These are phyloP conservation scores for Skeletonema potamos DNA, from an alignment of 108 stramenopile genomes.

Conservation along the genomic window DNA sequence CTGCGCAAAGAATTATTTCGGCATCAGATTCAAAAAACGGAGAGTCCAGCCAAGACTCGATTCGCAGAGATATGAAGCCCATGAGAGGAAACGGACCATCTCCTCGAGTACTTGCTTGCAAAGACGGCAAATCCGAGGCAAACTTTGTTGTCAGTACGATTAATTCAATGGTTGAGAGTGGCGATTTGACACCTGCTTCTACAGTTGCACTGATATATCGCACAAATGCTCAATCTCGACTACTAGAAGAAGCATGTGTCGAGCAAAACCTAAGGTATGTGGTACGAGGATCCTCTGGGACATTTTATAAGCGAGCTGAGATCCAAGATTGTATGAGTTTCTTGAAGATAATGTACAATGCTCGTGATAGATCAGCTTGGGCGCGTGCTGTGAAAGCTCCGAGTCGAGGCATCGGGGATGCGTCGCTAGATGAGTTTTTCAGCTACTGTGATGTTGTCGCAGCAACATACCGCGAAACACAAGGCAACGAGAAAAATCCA, in stretches of 20 bases:
- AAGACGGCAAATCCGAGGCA: conserved; percentile 72
- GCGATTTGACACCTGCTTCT: conserved; percentile 35
- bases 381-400: conserved; percentile 74
- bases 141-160: conserved; percentile 70
- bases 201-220: conserved; percentile 86
- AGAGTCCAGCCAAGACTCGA: conserved; percentile 36
- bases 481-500: not conserved
- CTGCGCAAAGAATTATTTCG: conserved; percentile 79
- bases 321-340: conserved; percentile 82
- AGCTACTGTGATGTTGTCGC: conserved; percentile 61
- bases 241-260: conserved; percentile 89
- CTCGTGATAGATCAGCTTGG: conserved; percentile 69
- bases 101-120: conserved; percentile 70
- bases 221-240: conserved; percentile 89
- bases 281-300: conserved; percentile 68
- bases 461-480: conserved; percentile 24
- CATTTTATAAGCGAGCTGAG: conserved; percentile 79
- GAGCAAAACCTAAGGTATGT: conserved; percentile 70
- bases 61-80: conserved; percentile 74
- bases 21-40: not conserved
- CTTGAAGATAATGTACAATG: conserved; percentile 70
- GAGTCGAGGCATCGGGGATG: conserved; percentile 69
- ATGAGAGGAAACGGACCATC: conserved; percentile 71
- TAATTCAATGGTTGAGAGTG: conserved; percentile 52
- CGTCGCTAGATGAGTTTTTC: conserved; percentile 56